Evolutionary conservation across 2,329 filamentous ascomycete species (phyloP), one percentile per base, ranked within the genome.

Genomic region (Leptographium flavum): DNA sequence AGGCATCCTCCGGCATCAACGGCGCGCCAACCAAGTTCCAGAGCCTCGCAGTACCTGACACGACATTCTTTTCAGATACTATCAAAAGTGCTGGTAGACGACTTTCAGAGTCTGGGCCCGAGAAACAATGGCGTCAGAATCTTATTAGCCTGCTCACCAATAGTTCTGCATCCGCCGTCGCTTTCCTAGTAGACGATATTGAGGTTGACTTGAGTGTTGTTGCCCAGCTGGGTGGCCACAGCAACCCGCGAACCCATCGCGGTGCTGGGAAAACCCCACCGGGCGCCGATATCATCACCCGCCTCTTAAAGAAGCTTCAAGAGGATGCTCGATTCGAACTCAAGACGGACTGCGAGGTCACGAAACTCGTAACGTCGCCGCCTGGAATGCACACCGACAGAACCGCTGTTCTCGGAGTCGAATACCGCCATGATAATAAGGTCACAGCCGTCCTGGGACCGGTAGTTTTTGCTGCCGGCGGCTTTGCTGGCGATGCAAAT

Each of bases 251-350:
- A 69, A 98, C 92, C 47, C 92, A 98, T 73, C 83, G 92, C 77
- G 92, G 92, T 50, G 90, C 96, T 68, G 92, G 96, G 76, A 90
- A 90, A 68, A 96, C 96, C 68, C 96, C 96, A 73, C 92, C 92
- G 50, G 92, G 92, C 61, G 96, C 96, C 87, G 92, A 92, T 69
- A 98, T 98, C 70, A 96, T 92, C 63, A 96, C 96, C 64, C 92
- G 90, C 47, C 57, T 82, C 10, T 51, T 81, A 15, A 67, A 66
- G 22, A 63, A 64, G 39, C 58, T 81, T 11, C 67, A 69, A 40
- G 63, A 63, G 1, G 53, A 67, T 1, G 46, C 42, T 13, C 49
- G 50, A 4, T 79, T 80, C 52, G 60, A 67, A 23, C 59, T 83
- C 1, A 61, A 64, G 10, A 76, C 68, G 2, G 62, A 60, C 0